Percentiles rank a stretch among this genome's conserved stretches.
These are phyloP conservation scores for Vitis hybrid DNA, from an alignment of 177 flowering plant species.

Conservation along the genomic window DNA sequence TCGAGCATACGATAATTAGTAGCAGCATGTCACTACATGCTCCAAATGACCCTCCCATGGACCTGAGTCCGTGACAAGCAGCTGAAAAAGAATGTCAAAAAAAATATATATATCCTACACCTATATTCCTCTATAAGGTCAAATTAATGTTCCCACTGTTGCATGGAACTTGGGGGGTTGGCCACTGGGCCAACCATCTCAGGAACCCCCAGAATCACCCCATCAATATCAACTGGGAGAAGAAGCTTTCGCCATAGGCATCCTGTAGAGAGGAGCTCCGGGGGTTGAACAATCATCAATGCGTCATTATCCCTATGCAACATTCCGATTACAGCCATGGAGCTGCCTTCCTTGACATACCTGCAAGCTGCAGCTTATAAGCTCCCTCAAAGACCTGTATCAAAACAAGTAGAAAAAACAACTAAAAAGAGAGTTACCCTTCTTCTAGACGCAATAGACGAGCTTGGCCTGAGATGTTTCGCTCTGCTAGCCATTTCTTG, in stretches of 20 bases:
- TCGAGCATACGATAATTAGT: too few species aligned
- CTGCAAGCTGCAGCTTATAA: conserved; percentile 27
- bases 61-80: too few species aligned
- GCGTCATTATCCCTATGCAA: conserved; percentile 33
- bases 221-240: conserved; percentile 53
- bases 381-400: not conserved
- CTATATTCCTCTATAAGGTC: too few species aligned
- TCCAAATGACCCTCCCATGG: too few species aligned
- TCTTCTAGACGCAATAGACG: conserved; percentile 44
- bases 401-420: not conserved
- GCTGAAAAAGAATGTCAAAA: not conserved
- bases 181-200: conserved; percentile 7
- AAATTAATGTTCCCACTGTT: not conserved
- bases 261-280: conserved; percentile 49
- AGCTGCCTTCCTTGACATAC: conserved; percentile 56
- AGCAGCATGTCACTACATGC: too few species aligned
- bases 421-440: conserved; percentile 33
- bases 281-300: conserved; percentile 49
- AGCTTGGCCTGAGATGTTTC: conserved; percentile 39
- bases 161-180: conserved; percentile 1
- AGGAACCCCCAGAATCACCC: conserved; percentile 36
- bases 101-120: not conserved
- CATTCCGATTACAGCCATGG: conserved; percentile 46
- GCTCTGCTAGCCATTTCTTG: conserved; percentile 50
- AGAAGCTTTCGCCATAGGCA: conserved; percentile 51